These are phyloP conservation scores for Datura wrightii DNA, from an alignment of 257 asterid species.

Conservation along the genomic window DNA sequence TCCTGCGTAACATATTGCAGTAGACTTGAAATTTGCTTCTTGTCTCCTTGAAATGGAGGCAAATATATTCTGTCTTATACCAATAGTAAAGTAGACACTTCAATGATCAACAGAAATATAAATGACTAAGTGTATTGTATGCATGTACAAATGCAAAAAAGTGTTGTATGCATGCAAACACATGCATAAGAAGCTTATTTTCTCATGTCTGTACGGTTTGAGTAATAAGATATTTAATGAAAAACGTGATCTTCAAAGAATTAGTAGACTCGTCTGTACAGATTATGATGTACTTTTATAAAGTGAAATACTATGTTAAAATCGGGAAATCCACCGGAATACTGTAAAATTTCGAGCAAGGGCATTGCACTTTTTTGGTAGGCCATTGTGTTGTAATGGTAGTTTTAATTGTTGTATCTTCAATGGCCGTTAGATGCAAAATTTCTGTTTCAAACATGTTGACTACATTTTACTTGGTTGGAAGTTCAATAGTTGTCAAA, in stretches of 20 bases:
- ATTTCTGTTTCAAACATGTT: conserved; percentile 12
- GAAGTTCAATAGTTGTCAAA: background rate
- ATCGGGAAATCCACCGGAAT: background rate
- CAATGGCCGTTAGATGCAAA: background rate
- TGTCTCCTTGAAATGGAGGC: conserved; percentile 1
- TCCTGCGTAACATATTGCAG: background rate
- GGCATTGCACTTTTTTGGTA: background rate
- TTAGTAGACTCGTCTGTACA: background rate
- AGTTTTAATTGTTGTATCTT: background rate
- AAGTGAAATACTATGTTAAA: background rate
- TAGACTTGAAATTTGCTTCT: conserved; percentile 13
- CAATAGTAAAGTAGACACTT: conserved; percentile 14
- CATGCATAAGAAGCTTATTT: conserved; percentile 15
- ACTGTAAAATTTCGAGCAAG: background rate
- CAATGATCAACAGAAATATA: background rate
- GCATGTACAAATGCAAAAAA: background rate
- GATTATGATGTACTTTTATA: background rate
- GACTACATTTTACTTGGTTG: background rate
- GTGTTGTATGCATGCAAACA: background rate
- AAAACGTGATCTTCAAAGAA: conserved; percentile 20
- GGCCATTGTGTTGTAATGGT: conserved; percentile 18
- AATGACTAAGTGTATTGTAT: background rate
- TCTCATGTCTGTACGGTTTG: background rate
- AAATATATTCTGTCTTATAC: background rate
- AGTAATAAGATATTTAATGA: background rate